Base-by-base conservation (phyloP, 2,329 filamentous ascomycete genomes). In the Hypoxylon sp. region DNA sequence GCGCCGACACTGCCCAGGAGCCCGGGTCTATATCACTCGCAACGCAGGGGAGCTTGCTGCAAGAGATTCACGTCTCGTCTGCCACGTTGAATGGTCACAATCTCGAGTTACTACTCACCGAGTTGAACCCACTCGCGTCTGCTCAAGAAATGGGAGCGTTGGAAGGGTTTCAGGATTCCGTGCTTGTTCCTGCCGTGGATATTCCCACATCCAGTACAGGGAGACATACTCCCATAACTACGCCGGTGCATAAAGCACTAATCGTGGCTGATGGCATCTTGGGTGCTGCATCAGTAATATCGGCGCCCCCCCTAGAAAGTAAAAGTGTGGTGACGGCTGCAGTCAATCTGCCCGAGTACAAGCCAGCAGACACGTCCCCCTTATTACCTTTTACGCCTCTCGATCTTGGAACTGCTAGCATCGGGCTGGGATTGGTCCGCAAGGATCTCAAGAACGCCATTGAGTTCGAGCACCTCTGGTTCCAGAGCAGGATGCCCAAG, bases 221-320 rank as follows among this genome's bases (percentile, higher is more conserved):
- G 7, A 81, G 86, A 59, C 82, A 86, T 54, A 86, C 87, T 10
- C 83, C 87, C 13, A 81, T 95, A 37, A 85, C 87, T 5, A 92
- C 91, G 40, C 93, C 94, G 0, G 92, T 97, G 1, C 94, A 98
- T 71, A 90, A 88, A 70, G 86, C 88, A 0, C 75, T 97, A 13
- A 68, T 97, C 8, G 83, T 96, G 7, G 87, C 86, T 0, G 83
- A 90, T 45, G 92, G 91, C 0, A 76, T 96, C 2, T 77, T 84
- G 49, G 91, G 89, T 6, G 85, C 89, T 1, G 79, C 88, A 4
- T 78, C 82, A 1, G 65, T 84, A 5, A 72, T 82, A 4, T 69
- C 77, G 7, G 69, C 83, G 42, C 74, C 79, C 15, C 59, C 78
- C 29, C 43, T 75, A 1, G 71, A 75, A 57, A 72, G 71, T 65